Conservation (phyloP, 208 protist genomes). For the Leishmania lainsoni region DNA sequence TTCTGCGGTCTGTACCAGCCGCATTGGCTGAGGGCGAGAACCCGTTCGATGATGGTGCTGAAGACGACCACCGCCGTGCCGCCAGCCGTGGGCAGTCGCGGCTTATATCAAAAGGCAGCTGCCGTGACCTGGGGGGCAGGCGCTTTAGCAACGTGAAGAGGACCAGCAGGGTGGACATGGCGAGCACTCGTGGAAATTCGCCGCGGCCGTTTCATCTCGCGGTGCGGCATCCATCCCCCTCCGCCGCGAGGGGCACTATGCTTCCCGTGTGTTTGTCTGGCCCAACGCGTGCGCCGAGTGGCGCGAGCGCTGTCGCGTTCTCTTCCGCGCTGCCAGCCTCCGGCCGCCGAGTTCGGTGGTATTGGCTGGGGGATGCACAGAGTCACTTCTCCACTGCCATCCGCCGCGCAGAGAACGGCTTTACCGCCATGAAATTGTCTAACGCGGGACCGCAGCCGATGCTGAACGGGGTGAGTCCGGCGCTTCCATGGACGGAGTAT, state of each 20-base stretch:
- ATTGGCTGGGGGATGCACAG: slow-evolving; percentile 24
- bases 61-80: not conserved
- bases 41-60: not conserved
- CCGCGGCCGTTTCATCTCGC: not conserved
- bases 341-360: slow-evolving; percentile 36
- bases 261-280: not conserved
- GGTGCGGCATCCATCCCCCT: not conserved
- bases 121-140: not conserved
- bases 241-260: not conserved
- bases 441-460: not conserved
- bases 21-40: not conserved
- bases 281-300: not conserved
- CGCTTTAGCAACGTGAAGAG: not conserved
- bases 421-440: not conserved
- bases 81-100: not conserved
- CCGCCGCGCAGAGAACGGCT: slow-evolving; percentile 5
- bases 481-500: slow-evolving; percentile 41
- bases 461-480: slow-evolving; percentile 1
- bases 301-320: not conserved
- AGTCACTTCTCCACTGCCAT: slow-evolving; percentile 23
- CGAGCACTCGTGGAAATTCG: not conserved
- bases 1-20: slow-evolving; percentile 20
- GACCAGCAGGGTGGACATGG: not conserved
- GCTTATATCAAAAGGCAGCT: not conserved
- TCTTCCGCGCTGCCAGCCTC: slow-evolving; percentile 6